These are phyloP conservation scores for Rhizopogon roseolus DNA, from an alignment of 768 basidiomycete genomes.

Conservation along the genomic window DNA sequence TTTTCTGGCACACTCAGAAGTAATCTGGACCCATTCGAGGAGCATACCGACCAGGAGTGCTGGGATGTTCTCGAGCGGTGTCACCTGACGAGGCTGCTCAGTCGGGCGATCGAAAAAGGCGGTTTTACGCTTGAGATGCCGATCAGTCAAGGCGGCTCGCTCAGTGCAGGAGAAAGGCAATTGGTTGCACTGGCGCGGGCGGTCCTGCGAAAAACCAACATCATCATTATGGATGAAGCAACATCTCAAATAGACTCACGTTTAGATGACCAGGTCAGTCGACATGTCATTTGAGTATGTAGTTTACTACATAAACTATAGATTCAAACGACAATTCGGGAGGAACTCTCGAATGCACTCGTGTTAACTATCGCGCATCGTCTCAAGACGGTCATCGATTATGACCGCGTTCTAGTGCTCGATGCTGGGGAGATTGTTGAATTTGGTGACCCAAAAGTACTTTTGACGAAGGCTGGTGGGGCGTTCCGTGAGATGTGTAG, in stretches of 20 bases:
- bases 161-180: conserved; percentile 79
- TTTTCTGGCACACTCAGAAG: conserved; percentile 70
- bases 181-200: conserved; percentile 68
- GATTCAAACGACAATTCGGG: conserved; percentile 71
- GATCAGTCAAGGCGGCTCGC: conserved; percentile 55
- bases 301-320: conserved; percentile 20
- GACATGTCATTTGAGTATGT: neutral
- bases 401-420: conserved; percentile 70
- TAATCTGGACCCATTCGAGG: conserved; percentile 66
- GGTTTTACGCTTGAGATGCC: conserved; percentile 47
- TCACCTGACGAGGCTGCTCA: conserved; percentile 47
- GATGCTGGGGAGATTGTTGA: conserved; percentile 71
- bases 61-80: conserved; percentile 61
- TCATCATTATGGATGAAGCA: conserved; percentile 76
- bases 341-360: conserved; percentile 65
- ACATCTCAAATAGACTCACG: conserved; percentile 70
- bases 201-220: conserved; percentile 55
- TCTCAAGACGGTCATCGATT: conserved; percentile 71
- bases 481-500: conserved; percentile 67
- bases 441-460: conserved; percentile 58
- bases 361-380: conserved; percentile 85
- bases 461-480: conserved; percentile 51
- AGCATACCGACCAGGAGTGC: conserved; percentile 57
- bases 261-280: conserved; percentile 59
- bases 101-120: conserved; percentile 16